Evolutionary conservation across 306 rosid species (phyloP).

Genomic region (Delonix regia): DNA sequence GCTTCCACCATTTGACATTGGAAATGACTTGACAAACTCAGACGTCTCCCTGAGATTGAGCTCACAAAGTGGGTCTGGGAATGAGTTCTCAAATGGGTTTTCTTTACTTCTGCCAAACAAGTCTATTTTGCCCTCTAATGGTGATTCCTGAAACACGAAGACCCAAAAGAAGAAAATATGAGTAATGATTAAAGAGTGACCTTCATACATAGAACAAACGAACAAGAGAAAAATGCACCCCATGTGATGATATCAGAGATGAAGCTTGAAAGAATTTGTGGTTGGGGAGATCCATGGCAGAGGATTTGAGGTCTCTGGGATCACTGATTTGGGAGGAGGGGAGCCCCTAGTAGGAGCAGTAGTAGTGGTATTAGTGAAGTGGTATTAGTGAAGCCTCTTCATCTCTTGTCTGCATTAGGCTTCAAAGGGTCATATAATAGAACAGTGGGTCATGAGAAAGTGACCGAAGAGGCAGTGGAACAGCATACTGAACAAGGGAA

Average conservation of each 20-base stretch:
- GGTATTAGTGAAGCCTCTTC: neutral
- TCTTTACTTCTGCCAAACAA: constrained; percentile 6
- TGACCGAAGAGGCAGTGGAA: constrained; percentile 49
- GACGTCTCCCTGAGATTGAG: constrained; percentile 88
- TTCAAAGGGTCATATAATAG: constrained; percentile 17
- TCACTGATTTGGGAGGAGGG: constrained; percentile 27
- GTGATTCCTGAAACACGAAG: constrained; percentile 58
- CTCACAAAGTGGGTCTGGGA: constrained; percentile 89
- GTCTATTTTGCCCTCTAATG: constrained; percentile 41
- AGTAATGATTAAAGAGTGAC: constrained; percentile 1
- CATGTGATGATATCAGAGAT: constrained; percentile 49
- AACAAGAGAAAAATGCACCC: constrained; percentile 42
- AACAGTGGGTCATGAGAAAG: constrained; percentile 48
- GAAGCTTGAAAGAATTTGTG: constrained; percentile 64
- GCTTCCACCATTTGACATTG: constrained; percentile 45
- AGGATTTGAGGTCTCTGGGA: constrained; percentile 26
- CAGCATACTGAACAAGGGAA: constrained; percentile 42
- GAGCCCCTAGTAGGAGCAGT: neutral
- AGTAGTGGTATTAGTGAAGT: neutral
- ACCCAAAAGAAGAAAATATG: neutral
- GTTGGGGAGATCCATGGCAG: constrained; percentile 65
- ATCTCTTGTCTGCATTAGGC: neutral
- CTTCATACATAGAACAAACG: neutral
- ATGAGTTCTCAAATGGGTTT: constrained; percentile 61
- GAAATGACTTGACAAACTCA: constrained; percentile 94